Conservation (phyloP, 2,329 filamentous ascomycete species). For the Exophiala mesophila region DNA sequence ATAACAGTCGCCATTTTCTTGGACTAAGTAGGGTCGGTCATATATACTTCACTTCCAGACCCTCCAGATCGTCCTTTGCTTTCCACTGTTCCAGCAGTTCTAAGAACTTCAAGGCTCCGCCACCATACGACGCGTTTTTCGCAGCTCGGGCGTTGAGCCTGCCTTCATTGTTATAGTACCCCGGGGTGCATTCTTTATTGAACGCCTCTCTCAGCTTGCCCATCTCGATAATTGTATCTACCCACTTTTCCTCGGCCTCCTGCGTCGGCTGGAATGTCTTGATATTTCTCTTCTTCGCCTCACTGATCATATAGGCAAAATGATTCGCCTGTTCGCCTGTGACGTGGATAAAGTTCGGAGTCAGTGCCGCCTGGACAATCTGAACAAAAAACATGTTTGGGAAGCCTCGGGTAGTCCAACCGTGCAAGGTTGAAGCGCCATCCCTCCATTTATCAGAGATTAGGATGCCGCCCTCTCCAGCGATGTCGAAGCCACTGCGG, state of each 20-base stretch:
- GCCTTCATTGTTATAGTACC: constrained; percentile 22
- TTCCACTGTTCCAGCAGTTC: constrained; percentile 18
- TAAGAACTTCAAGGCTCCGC: constrained; percentile 11
- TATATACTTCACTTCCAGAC: too few species aligned
- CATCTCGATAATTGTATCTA: constrained; percentile 14
- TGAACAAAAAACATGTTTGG: constrained; percentile 22
- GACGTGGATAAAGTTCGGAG: constrained; percentile 21
- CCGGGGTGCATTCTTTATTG: constrained; percentile 18
- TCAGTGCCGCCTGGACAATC: constrained; percentile 19
- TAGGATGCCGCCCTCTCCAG: constrained; percentile 25
- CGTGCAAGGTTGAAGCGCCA: constrained; percentile 17
- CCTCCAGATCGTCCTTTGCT: constrained; percentile 15
- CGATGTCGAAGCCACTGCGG: constrained; percentile 25
- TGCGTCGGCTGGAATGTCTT: constrained; percentile 16
- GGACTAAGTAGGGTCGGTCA: too few species aligned
- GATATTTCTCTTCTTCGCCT: constrained; percentile 11
- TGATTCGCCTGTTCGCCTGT: constrained; percentile 20
- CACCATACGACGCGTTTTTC: constrained; percentile 18
- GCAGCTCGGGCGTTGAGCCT: constrained; percentile 2
- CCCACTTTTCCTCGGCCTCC: constrained; percentile 19
- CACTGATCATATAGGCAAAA: constrained; percentile 17
- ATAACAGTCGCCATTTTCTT: too few species aligned
- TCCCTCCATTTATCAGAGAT: constrained; percentile 27
- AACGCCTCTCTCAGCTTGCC: constrained; percentile 8
- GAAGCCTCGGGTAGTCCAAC: constrained; percentile 17